Percentiles rank a stretch among this genome's conserved stretches.
Conservation (phyloP, 2,329 filamentous ascomycete species). For the Diaporthe aspalathi region DNA sequence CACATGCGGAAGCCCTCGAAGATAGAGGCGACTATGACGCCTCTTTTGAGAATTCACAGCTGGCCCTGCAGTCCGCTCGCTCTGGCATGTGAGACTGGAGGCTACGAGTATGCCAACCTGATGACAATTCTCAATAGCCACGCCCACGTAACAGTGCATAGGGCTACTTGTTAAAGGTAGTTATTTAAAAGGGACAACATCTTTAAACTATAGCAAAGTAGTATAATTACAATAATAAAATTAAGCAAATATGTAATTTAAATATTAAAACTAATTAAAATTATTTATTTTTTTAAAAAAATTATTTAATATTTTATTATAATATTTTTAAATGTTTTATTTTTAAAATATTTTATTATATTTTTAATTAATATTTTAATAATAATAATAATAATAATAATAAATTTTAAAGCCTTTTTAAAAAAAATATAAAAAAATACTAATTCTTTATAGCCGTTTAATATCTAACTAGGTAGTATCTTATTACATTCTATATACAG, state of each 20-base stretch:
- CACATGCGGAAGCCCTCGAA: not conserved
- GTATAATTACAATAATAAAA: not conserved
- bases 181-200: too few species aligned
- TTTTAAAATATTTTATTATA: too few species aligned
- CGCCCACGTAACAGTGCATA: too few species aligned
- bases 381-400: not conserved
- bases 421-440: too few species aligned
- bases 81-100: slow-evolving; percentile 7
- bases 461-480: not conserved
- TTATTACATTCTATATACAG: not conserved
- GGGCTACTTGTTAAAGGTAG: not conserved
- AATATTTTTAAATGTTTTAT: too few species aligned
- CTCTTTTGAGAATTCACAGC: not conserved
- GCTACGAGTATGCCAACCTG: not conserved
- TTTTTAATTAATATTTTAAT: too few species aligned
- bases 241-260: not conserved
- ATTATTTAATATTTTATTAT: too few species aligned
- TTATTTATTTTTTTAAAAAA: not conserved
- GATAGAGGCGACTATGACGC: not conserved
- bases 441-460: too few species aligned
- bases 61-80: not conserved
- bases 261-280: not conserved
- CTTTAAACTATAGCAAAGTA: not conserved
- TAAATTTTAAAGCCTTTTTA: too few species aligned
- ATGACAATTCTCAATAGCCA: not conserved